Conservation (phyloP, 768 basidiomycete species). For the Termitomyces sp. region DNA sequence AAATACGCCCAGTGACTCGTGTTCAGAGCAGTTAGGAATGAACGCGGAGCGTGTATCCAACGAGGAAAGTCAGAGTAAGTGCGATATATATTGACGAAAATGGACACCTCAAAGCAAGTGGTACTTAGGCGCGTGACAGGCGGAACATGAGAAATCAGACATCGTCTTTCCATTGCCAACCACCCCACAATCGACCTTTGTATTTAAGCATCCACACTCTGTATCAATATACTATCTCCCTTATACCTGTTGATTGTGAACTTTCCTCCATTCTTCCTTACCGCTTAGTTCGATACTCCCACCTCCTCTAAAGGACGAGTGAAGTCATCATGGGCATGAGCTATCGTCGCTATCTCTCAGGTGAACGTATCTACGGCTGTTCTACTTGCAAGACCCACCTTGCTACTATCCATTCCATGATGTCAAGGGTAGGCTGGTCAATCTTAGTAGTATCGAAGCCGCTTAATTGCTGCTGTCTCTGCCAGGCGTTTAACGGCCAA, state of each 20-base stretch:
- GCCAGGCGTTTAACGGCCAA: slow-evolving; percentile 92
- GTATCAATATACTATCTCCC: slow-evolving; percentile 8
- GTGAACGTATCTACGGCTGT: slow-evolving; percentile 86
- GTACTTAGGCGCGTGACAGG: slow-evolving; percentile 10
- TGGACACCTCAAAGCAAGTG: background rate
- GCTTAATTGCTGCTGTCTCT: slow-evolving; percentile 9
- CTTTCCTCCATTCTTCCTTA: slow-evolving; percentile 1
- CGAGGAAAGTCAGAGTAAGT: background rate
- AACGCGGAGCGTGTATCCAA: background rate
- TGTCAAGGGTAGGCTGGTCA: slow-evolving; percentile 58
- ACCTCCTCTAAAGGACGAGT: slow-evolving; percentile 6
- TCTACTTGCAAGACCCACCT: slow-evolving; percentile 84
- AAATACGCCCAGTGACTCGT: background rate
- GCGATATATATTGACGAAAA: slow-evolving; percentile 1
- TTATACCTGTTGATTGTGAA: background rate
- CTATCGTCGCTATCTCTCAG: slow-evolving; percentile 81
- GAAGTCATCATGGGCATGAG: slow-evolving; percentile 72
- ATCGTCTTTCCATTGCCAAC: slow-evolving; percentile 10
- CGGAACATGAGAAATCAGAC: slow-evolving; percentile 14
- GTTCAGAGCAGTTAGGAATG: background rate
- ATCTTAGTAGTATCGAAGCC: slow-evolving; percentile 6
- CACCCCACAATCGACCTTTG: slow-evolving; percentile 18
- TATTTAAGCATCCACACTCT: slow-evolving; percentile 18
- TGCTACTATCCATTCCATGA: slow-evolving; percentile 87
- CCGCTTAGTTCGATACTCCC: background rate